A percentile compares a stretch with the other conserved stretches of the same genome.
Evolutionary conservation across 208 protist species (phyloP).

Genomic region (Trypanosoma lewisi): DNA sequence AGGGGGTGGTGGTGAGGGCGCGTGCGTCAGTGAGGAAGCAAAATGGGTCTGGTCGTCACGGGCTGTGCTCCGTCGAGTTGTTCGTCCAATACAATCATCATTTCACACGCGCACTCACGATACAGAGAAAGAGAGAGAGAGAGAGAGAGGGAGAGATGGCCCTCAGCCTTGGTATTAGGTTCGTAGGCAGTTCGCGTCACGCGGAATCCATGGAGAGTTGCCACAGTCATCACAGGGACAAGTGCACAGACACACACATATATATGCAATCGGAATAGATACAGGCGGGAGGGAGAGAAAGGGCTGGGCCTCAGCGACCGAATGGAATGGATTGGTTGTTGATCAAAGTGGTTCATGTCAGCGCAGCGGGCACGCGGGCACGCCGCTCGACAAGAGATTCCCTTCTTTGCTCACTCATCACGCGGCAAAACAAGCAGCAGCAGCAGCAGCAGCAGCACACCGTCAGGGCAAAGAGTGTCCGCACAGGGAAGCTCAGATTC

Average conservation of each 20-base stretch:
- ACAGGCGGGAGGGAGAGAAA: background rate
- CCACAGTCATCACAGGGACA: slow-evolving; percentile 26
- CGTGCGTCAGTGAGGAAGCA: slow-evolving; percentile 13
- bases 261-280: background rate
- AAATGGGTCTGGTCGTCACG: background rate
- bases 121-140: background rate
- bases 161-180: slow-evolving; percentile 31
- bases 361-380: background rate
- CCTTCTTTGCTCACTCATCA: slow-evolving; percentile 22
- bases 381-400: slow-evolving; percentile 23
- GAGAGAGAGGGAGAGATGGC: background rate
- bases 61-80: slow-evolving; percentile 3
- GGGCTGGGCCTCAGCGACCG: background rate
- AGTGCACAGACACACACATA: background rate
- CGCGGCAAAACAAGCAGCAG: too few species aligned
- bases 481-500: slow-evolving; percentile 9
- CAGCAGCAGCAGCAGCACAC: background rate
- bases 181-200: slow-evolving; percentile 27
- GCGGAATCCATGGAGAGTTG: slow-evolving; percentile 26
- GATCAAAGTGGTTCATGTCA: slow-evolving; percentile 23
- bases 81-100: slow-evolving; percentile 2
- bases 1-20: background rate
- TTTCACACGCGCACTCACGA: background rate
- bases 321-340: slow-evolving; percentile 20
- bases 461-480: slow-evolving; percentile 1